Evolutionary conservation across 495 filamentous ascomycete species (phyloP).

Genomic region (Aspergillus affinis): DNA sequence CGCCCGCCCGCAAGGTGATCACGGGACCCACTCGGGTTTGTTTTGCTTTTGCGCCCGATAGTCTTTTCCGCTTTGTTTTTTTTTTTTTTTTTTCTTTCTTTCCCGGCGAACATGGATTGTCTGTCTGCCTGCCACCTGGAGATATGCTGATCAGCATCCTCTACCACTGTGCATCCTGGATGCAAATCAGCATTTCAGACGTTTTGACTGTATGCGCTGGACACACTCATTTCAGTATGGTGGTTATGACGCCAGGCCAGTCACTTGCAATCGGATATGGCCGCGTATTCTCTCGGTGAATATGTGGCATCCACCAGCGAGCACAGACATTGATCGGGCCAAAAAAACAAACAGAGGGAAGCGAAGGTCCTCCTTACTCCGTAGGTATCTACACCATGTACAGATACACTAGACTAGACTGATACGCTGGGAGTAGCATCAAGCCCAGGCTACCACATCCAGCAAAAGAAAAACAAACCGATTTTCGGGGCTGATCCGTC

Average conservation of each 20-base stretch:
- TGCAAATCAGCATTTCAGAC: background rate
- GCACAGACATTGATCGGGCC: background rate
- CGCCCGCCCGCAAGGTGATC: background rate
- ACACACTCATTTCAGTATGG: background rate
- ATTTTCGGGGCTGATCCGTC: background rate
- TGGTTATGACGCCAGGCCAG: background rate
- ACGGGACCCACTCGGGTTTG: background rate
- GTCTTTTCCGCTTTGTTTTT: background rate
- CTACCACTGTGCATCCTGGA: background rate
- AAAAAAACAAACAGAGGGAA: background rate
- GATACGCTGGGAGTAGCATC: background rate
- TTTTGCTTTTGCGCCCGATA: background rate
- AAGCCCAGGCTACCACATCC: background rate
- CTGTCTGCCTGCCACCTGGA: background rate
- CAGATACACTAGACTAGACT: background rate
- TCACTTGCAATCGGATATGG: background rate
- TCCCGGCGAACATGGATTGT: no score
- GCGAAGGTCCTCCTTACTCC: background rate
- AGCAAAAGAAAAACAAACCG: background rate
- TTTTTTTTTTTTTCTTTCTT: no score
- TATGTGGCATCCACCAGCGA: background rate
- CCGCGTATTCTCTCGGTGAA: background rate
- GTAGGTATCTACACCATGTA: no score
- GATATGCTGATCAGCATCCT: background rate
- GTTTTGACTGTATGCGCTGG: background rate